A percentile compares a stretch with the other conserved stretches of the same genome.
These are phyloP conservation scores for Breynia disticha DNA, from an alignment of 441 rosid species.

Conservation along the genomic window DNA sequence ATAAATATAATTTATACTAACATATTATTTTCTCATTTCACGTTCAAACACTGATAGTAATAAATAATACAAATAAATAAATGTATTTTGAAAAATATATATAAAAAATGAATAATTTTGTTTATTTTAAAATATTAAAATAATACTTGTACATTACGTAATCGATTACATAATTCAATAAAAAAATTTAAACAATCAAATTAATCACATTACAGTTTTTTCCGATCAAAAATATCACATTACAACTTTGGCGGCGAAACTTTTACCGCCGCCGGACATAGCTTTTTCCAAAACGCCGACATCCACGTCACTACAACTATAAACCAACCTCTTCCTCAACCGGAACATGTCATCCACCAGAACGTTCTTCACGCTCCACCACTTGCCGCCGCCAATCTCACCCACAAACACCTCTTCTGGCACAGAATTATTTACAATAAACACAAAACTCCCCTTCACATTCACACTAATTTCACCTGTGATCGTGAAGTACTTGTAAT, in stretches of 20 bases:
- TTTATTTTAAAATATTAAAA: no score
- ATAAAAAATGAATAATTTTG: no score
- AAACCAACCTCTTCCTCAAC: constrained; percentile 23
- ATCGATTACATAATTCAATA: no score
- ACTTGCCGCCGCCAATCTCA: constrained; percentile 28
- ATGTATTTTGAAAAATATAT: no score
- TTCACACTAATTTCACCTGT: constrained; percentile 24
- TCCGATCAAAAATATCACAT: no score
- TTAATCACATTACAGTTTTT: no score
- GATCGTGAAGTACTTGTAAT: constrained; percentile 1
- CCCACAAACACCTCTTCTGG: constrained; percentile 31
- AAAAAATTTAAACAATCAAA: no score
- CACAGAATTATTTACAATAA: constrained; percentile 20
- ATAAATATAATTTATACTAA: no score
- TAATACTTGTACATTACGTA: no score
- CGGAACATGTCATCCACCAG: constrained; percentile 13
- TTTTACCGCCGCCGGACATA: constrained; percentile 7
- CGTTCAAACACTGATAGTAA: no score
- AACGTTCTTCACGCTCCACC: constrained; percentile 25
- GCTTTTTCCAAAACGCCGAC: constrained; percentile 38
- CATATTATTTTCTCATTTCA: no score
- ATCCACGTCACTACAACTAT: constrained; percentile 33
- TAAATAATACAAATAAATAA: no score
- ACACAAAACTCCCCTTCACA: constrained; percentile 30
- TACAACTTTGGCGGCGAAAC: constrained; percentile 14